Base-by-base conservation (phyloP, 23 red algal species). In the Chondrus crispus region DNA sequence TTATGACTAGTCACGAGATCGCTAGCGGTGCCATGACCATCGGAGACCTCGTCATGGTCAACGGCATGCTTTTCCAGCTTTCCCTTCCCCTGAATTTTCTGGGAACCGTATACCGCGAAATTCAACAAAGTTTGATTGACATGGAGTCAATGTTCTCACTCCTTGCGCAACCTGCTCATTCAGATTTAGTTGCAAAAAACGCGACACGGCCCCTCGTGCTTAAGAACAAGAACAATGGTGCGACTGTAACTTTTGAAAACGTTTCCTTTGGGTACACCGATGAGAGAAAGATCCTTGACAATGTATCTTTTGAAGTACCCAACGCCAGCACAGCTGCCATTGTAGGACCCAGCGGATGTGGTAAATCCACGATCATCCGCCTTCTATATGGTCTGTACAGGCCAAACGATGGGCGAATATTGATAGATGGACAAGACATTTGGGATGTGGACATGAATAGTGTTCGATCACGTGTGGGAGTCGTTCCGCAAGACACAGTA, bases 31-130 rank as follows among this genome's bases (percentile, higher is more conserved):
- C 66, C 10, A 82, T 99, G 91, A 99, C 94, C 13, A 93, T 99
- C 74, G 97, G 97, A 9, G 97, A 99, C 75, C 73, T 99, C 3
- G 97, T 99, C 10, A 94, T 99, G 94, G 97, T 99, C 16, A 99
- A 99, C 49, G 94, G 91, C 2, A 74, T 99, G 88, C 70, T 99
- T 20, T 99, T 96, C 76, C 94, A 99, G 47, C 86, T 99, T 29
- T 96, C 94, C 38, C 62, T 99, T 10, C 97, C 97, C 22, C 90
- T 99, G 11, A 99, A 99, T 70, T 99, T 99, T 92, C 80, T 99
- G 1, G 97, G 97, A 39, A 95, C 97, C 5, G 97, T 99, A 43
- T 99, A 99, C 83, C 84, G 97, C 18, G 97, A 99, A 68, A 92
- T 99, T 6, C 81, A 93, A 39, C 97, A 99, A 71, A 99, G 97